These are phyloP conservation scores for Fraxinus pennsylvanica DNA, from an alignment of 257 asterid species.

Conservation along the genomic window DNA sequence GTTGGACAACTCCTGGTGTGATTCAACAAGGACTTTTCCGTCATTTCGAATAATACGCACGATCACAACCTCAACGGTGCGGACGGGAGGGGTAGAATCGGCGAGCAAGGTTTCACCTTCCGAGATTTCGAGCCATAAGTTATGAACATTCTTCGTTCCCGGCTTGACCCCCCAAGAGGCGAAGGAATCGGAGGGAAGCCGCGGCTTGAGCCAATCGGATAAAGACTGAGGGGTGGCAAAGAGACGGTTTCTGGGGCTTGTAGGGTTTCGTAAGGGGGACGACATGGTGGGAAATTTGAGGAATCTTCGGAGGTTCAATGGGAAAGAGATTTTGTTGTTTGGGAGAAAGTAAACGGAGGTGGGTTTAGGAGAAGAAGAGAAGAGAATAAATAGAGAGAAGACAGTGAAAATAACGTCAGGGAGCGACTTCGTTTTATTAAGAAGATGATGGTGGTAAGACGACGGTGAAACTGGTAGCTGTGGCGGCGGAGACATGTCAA, in stretches of 20 bases:
- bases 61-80: conserved; percentile 74
- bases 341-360: conserved; percentile 38
- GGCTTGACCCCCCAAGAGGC: conserved; percentile 96
- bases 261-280: conserved; percentile 27
- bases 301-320: conserved; percentile 48
- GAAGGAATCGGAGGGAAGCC: conserved; percentile 64
- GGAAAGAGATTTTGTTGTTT: conserved; percentile 49
- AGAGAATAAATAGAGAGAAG: conserved; percentile 63
- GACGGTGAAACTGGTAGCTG: conserved; percentile 37
- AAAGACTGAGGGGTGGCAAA: conserved; percentile 85
- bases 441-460: conserved; percentile 38
- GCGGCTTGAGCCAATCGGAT: conserved; percentile 88
- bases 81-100: conserved; percentile 76
- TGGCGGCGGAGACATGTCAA: conserved; percentile 43
- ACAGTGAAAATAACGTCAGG: conserved; percentile 80
- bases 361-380: conserved; percentile 67
- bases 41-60: conserved; percentile 60
- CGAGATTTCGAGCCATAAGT: conserved; percentile 81
- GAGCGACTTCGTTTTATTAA: conserved; percentile 53
- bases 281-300: conserved; percentile 62
- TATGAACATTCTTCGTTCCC: conserved; percentile 86
- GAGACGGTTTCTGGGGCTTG: conserved; percentile 34
- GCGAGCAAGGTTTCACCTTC: conserved; percentile 77
- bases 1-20: conserved; percentile 81
- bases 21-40: conserved; percentile 66